Conservation (phyloP, 805 yeast species). For the Kodamaea restingae region DNA sequence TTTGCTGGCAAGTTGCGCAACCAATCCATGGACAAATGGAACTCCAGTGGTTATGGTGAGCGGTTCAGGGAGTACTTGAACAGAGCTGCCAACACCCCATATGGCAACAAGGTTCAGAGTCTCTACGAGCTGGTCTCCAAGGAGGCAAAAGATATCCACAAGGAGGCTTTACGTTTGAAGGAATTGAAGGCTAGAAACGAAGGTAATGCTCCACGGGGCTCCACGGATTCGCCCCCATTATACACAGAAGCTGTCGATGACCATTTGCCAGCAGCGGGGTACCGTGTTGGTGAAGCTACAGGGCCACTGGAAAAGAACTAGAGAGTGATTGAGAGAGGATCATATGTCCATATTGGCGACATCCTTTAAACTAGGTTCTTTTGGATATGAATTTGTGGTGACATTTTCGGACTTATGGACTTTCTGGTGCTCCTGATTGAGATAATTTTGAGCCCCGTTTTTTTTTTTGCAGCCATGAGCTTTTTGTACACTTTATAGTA, state of each 20-base stretch:
- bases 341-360: too few relatives aligned
- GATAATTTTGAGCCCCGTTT: neutral
- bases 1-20: slow-evolving; percentile 29
- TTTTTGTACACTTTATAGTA: neutral
- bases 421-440: too few relatives aligned
- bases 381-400: too few relatives aligned
- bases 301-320: neutral
- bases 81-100: slow-evolving; percentile 40
- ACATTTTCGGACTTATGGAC: too few relatives aligned
- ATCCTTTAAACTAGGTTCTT: too few relatives aligned
- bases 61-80: slow-evolving; percentile 45
- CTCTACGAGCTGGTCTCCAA: slow-evolving; percentile 55
- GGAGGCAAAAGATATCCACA: slow-evolving; percentile 63
- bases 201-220: neutral
- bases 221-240: neutral
- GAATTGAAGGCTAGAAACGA: slow-evolving; percentile 39
- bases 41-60: slow-evolving; percentile 29
- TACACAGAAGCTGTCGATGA: neutral
- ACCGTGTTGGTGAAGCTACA: neutral
- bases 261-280: neutral
- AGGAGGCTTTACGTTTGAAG: slow-evolving; percentile 69
- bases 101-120: slow-evolving; percentile 57
- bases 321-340: neutral
- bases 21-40: slow-evolving; percentile 23
- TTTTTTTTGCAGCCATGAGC: slow-evolving; percentile 8